These are phyloP conservation scores for Neurospora terricola DNA, from an alignment of 495 filamentous ascomycete genomes.

Conservation along the genomic window DNA sequence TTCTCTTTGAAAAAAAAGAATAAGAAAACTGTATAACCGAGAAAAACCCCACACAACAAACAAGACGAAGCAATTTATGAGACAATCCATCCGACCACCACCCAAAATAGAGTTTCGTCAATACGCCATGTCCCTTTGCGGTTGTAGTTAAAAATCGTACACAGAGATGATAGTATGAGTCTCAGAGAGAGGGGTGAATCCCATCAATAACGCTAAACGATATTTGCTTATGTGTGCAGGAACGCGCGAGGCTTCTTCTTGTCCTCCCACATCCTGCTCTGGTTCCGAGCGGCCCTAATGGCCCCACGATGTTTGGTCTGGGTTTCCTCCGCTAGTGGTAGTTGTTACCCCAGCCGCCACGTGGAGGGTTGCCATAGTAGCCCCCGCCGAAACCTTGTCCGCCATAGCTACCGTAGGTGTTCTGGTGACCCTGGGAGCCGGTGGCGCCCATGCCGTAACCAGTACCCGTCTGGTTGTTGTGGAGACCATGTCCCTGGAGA, in stretches of 20 bases:
- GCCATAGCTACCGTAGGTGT: slow-evolving; percentile 45
- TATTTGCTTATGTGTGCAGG: not conserved
- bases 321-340: slow-evolving; percentile 37
- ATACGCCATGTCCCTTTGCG: not conserved
- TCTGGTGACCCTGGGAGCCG: slow-evolving; percentile 56
- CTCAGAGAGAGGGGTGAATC: not conserved
- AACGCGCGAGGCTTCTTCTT: not conserved
- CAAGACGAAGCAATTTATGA: not conserved
- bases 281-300: not conserved
- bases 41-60: not conserved
- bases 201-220: not conserved
- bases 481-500: slow-evolving; percentile 49
- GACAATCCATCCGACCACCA: not conserved
- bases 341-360: slow-evolving; percentile 60
- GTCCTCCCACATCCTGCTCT: not conserved
- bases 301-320: not conserved
- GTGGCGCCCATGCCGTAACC: slow-evolving; percentile 59
- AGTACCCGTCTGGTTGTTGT: slow-evolving; percentile 54
- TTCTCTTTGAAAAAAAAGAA: not conserved
- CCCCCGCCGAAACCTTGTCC: slow-evolving; percentile 41
- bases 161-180: not conserved
- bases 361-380: slow-evolving; percentile 43
- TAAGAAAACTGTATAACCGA: not conserved
- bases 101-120: not conserved
- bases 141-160: not conserved